Conservation (phyloP, 805 yeast species). For the Lipomyces yamadae region DNA sequence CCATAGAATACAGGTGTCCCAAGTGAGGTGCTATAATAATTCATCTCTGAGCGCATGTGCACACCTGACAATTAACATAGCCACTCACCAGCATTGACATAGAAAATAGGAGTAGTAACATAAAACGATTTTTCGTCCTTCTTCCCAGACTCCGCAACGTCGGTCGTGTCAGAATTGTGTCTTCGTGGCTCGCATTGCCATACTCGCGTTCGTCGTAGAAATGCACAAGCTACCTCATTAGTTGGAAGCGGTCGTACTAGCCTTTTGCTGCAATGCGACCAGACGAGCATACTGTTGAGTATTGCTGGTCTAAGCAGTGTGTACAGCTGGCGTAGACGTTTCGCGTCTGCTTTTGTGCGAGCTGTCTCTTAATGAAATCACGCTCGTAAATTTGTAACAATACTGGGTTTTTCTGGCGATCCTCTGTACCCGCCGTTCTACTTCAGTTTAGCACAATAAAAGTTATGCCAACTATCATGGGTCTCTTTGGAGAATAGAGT, state of each 20-base stretch:
- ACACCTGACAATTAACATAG: slow-evolving; percentile 6
- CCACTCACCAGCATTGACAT: slow-evolving; percentile 73
- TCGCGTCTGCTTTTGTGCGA: background rate
- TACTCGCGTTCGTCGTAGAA: background rate
- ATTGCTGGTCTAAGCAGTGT: background rate
- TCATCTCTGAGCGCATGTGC: background rate
- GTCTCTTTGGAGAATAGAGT: too few species aligned
- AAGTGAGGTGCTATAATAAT: slow-evolving; percentile 73
- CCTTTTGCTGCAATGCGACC: background rate
- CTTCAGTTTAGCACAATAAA: too few species aligned
- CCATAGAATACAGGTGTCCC: slow-evolving; percentile 90
- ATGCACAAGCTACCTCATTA: background rate
- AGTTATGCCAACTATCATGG: too few species aligned
- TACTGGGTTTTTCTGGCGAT: too few species aligned
- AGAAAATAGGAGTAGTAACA: slow-evolving; percentile 90
- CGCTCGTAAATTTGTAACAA: background rate
- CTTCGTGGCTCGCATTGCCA: background rate
- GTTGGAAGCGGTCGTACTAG: background rate
- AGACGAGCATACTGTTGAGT: background rate
- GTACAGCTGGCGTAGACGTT: background rate
- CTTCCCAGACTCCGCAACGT: background rate
- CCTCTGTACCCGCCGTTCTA: too few species aligned
- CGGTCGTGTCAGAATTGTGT: background rate
- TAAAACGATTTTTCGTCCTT: slow-evolving; percentile 47
- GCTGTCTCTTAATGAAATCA: background rate